Evolutionary conservation across 176 grass and related monocot species (phyloP).

Genomic region (Dendrocalamus sinicus): DNA sequence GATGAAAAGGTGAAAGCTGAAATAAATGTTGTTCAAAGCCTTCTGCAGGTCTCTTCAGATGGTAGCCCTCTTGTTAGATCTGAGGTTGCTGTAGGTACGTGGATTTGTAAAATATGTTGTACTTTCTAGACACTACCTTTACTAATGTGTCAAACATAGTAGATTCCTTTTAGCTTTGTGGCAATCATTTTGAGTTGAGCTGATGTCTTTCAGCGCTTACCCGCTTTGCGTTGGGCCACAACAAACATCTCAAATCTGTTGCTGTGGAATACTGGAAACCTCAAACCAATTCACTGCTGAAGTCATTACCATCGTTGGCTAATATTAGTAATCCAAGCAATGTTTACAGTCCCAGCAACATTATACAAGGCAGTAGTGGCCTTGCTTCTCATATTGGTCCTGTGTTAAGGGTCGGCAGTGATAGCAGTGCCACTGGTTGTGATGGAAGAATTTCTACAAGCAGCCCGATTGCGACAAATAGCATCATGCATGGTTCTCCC

Average conservation of each 20-base stretch:
- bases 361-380: slow-evolving; percentile 53
- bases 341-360: slow-evolving; percentile 56
- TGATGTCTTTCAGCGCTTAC: slow-evolving; percentile 74
- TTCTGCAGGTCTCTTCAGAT: slow-evolving; percentile 80
- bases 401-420: slow-evolving; percentile 85
- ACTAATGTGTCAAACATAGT: slow-evolving; percentile 2
- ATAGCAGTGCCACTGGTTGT: slow-evolving; percentile 60
- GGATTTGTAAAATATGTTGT: neutral
- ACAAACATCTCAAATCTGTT: slow-evolving; percentile 87
- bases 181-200: slow-evolving; percentile 42
- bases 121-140: slow-evolving; percentile 37
- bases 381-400: slow-evolving; percentile 74
- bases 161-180: slow-evolving; percentile 25
- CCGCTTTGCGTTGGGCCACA: slow-evolving; percentile 88
- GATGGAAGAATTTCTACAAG: slow-evolving; percentile 80
- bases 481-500: slow-evolving; percentile 84
- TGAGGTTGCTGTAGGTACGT: slow-evolving; percentile 90
- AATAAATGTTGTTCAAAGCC: slow-evolving; percentile 77
- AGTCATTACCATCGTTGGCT: slow-evolving; percentile 78
- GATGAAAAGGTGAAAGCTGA: slow-evolving; percentile 89
- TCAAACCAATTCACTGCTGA: slow-evolving; percentile 74
- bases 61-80: slow-evolving; percentile 92
- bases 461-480: slow-evolving; percentile 64
- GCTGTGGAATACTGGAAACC: slow-evolving; percentile 86
- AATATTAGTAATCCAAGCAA: slow-evolving; percentile 71